Evolutionary conservation across 164 flowering plant genomes (phyloP).

Genomic region (Macadamia tetraphylla): DNA sequence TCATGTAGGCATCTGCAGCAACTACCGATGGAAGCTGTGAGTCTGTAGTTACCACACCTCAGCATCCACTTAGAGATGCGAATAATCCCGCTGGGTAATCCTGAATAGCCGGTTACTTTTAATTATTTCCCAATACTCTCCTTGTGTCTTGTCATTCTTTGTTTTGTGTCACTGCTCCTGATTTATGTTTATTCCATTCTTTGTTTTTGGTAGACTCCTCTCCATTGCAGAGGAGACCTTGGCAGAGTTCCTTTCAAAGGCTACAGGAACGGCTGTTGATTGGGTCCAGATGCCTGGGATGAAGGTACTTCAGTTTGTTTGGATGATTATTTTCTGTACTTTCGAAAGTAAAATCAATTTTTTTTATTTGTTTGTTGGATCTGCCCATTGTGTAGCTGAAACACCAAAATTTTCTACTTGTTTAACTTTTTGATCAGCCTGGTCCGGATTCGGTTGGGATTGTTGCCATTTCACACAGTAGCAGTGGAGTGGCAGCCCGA

Average conservation of each 20-base stretch:
- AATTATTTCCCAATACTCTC: not conserved
- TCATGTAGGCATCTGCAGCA: conserved; percentile 25
- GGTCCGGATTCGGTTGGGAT: conserved; percentile 87
- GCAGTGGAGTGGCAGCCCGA: conserved; percentile 77
- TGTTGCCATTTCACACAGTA: conserved; percentile 57
- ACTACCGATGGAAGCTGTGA: conserved; percentile 69
- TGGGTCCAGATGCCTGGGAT: conserved; percentile 97
- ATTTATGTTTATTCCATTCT: conserved; percentile 1
- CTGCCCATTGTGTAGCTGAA: not conserved
- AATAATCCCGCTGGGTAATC: conserved; percentile 76
- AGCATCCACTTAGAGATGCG: conserved; percentile 58
- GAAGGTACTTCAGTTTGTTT: conserved; percentile 45
- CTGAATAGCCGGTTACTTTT: not conserved
- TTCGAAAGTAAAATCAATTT: not conserved
- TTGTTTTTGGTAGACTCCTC: conserved; percentile 44
- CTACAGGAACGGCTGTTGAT: conserved; percentile 90
- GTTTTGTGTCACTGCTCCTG: not conserved
- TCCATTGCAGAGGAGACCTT: conserved; percentile 79
- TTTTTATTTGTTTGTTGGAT: not conserved
- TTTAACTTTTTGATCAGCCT: conserved; percentile 41
- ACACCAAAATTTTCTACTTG: not conserved
- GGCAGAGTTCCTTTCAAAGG: conserved; percentile 87
- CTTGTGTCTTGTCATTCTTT: not conserved
- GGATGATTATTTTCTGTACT: not conserved
- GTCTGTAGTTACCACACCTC: conserved; percentile 68